Conservation (phyloP, 2,329 filamentous ascomycete species). For the Arachnopeziza araneosa region DNA sequence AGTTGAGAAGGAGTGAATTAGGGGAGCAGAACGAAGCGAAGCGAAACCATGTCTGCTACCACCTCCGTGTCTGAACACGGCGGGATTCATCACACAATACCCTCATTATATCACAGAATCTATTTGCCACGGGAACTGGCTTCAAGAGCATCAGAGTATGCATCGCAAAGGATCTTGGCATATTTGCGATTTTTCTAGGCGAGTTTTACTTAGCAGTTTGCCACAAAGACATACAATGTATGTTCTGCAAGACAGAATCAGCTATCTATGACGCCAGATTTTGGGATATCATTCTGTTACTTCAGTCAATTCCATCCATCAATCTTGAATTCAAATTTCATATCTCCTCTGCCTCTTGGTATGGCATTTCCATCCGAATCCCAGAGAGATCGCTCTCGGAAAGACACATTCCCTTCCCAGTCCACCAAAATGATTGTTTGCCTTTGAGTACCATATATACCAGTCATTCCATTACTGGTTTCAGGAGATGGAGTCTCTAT, state of each 20-base stretch:
- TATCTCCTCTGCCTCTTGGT: conserved; percentile 48
- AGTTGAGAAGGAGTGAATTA: background rate
- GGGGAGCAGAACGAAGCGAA: background rate
- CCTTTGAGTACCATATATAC: conserved; percentile 59
- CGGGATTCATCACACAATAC: background rate
- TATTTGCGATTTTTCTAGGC: background rate
- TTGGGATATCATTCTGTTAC: conserved; percentile 22
- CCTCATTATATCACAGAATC: background rate
- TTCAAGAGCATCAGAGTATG: background rate
- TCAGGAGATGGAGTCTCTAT: conserved; percentile 34
- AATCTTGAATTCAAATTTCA: conserved; percentile 50
- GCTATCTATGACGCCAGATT: conserved; percentile 18
- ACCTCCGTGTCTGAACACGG: too few relatives aligned
- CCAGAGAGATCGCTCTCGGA: conserved; percentile 54
- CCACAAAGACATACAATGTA: background rate
- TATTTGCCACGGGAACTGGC: background rate
- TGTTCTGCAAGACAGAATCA: conserved; percentile 8
- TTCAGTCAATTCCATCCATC: conserved; percentile 37
- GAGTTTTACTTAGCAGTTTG: background rate
- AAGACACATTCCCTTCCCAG: conserved; percentile 56
- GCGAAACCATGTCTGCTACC: too few relatives aligned
- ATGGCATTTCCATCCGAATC: conserved; percentile 52
- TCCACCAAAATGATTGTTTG: conserved; percentile 59
- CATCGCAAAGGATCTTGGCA: background rate
- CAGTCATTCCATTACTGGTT: conserved; percentile 44